phyloP scores from a whole-genome alignment of 306 rosid species.

The Dalbergia cochinchinensis region DNA sequence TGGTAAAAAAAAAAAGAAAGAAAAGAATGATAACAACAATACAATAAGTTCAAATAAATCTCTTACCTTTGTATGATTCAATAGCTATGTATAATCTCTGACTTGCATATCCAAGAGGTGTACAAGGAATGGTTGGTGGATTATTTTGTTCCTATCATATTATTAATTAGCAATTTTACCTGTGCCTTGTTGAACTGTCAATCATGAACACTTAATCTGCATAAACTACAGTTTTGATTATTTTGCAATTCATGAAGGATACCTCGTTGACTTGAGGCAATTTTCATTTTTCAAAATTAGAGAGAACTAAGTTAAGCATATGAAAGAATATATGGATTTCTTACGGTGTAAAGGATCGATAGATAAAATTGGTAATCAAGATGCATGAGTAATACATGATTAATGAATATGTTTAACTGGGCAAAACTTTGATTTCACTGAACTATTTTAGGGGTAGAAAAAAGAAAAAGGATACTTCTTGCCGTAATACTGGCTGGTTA shows the following conservation, averaged over 20 bases:
- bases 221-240: not conserved
- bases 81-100: not conserved
- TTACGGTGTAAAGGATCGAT: not conserved
- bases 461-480: too few relatives aligned
- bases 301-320: not conserved
- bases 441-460: not conserved
- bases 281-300: not conserved
- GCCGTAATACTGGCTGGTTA: too few relatives aligned
- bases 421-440: not conserved
- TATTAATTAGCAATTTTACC: too few relatives aligned
- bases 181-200: not conserved
- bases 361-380: not conserved
- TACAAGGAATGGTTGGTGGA: not conserved
- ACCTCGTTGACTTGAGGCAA: not conserved
- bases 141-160: not conserved
- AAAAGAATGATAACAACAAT: not conserved
- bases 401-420: not conserved
- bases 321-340: not conserved
- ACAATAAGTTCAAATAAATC: not conserved
- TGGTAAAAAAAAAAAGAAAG: not conserved
- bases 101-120: not conserved
- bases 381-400: not conserved
- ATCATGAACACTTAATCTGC: not conserved
- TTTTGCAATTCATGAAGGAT: not conserved
- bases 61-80: not conserved